Conservation (phyloP, 176 grass and related monocot genomes). For the Carex parvula region DNA sequence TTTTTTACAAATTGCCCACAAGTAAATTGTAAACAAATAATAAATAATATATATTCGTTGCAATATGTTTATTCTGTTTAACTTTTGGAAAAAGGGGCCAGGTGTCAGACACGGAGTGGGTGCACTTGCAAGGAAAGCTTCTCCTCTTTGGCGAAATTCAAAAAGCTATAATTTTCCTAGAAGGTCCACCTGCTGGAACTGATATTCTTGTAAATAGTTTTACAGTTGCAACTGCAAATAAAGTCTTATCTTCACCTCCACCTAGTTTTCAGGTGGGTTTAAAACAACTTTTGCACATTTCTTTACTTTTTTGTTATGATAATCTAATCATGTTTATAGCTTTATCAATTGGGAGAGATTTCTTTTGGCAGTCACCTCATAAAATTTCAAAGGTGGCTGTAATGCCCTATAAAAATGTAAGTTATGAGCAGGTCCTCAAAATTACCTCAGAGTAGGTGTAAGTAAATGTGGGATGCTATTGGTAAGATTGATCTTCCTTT, state of each 20-base stretch:
- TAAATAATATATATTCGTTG: background rate
- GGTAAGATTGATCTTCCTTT: background rate
- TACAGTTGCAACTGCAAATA: slow-evolving; percentile 48
- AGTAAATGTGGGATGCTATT: background rate
- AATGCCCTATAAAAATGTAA: background rate
- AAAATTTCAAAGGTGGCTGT: background rate
- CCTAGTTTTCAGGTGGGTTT: slow-evolving; percentile 49
- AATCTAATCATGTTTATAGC: background rate
- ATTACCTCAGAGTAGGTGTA: background rate
- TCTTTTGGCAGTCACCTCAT: background rate
- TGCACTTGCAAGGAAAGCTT: slow-evolving; percentile 79
- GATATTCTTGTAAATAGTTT: slow-evolving; percentile 89
- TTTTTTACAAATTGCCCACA: background rate
- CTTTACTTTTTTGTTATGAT: background rate
- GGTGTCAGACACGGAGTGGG: slow-evolving; percentile 82
- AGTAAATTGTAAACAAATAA: background rate
- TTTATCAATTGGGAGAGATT: background rate
- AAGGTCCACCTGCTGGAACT: slow-evolving; percentile 81
- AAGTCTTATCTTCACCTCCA: slow-evolving; percentile 45
- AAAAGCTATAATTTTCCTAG: slow-evolving; percentile 74
- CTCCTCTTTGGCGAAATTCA: slow-evolving; percentile 69
- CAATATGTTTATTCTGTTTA: slow-evolving; percentile 5
- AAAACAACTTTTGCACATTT: background rate
- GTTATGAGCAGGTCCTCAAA: background rate
- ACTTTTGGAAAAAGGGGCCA: slow-evolving; percentile 42